Base-by-base conservation (phyloP, 1,284 basidiomycete genomes). In the Cutaneotrichosporon dermatis region DNA sequence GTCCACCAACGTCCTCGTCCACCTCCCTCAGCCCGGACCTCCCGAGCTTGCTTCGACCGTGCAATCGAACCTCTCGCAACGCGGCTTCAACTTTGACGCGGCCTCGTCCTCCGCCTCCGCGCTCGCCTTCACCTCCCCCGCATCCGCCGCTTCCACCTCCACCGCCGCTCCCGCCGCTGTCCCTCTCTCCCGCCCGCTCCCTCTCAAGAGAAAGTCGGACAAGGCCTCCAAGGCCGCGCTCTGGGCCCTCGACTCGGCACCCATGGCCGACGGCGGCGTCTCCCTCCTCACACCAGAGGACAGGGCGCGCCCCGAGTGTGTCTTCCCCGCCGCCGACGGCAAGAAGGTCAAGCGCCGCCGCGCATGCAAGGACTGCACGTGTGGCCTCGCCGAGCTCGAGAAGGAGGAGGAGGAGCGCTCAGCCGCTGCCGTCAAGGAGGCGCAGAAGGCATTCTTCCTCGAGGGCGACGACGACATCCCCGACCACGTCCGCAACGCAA, bases 291-390 rank as follows among this genome's bases (percentile, higher is more conserved):
- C 82, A 3, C 76, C 79, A 16, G 77, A 78, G 55, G 82, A 83
- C 70, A 73, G 79, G 49, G 70, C 68, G 35, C 76, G 80, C 15
- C 81, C 82, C 6, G 76, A 74, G 60, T 79, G 78, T 60, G 62
- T 76, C 44, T 69, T 76, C 60, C 76, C 77, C 12, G 65, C 69
- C 39, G 53, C 64, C 6, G 64, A 69, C 49, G 70, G 76, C 50
- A 79, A 77, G 60, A 77, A 77, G 33, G 71, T 76, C 58, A 79
- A 78, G 68, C 66, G 77, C 16, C 66, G 76, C 44, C 55, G 87
- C 75, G 94, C 94, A 41, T 97, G 93, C 84, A 96, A 96, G 81
- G 86, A 86, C 73, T 97, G 93, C 78, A 86, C 90, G 3, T 97
- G 93, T 73, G 93, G 93, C 33, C 82, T 97, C 51, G 88, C 89